Percentiles rank a stretch among this genome's conserved stretches.
Evolutionary conservation across 352 stramenopile species (phyloP).

Genomic region (Phytopythium montanum): DNA sequence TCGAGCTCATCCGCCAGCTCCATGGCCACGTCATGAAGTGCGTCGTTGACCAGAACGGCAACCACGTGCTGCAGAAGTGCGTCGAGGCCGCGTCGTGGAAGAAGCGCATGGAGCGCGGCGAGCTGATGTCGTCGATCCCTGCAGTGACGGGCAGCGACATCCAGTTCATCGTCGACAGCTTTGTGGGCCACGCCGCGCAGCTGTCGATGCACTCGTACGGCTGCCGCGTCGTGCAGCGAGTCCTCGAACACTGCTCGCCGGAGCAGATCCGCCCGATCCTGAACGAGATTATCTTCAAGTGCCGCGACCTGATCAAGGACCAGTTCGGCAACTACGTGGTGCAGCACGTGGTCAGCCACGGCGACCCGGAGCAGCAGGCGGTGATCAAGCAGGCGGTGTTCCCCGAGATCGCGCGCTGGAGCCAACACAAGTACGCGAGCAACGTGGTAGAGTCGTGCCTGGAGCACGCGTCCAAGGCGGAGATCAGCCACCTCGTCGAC

Average conservation of each 20-base stretch:
- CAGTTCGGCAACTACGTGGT: constrained; percentile 99
- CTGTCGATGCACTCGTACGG: constrained; percentile 97
- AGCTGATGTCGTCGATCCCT: background rate
- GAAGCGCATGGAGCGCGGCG: constrained; percentile 19
- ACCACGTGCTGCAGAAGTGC: constrained; percentile 99
- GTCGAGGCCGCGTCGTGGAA: constrained; percentile 89
- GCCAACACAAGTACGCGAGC: constrained; percentile 94
- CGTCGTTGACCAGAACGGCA: constrained; percentile 98
- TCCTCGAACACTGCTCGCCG: constrained; percentile 94
- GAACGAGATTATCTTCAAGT: constrained; percentile 92
- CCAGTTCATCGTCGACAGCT: constrained; percentile 97
- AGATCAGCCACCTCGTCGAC: constrained; percentile 80
- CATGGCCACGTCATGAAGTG: constrained; percentile 87
- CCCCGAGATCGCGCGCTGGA: constrained; percentile 88
- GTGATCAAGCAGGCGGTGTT: constrained; percentile 86
- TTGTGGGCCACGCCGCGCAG: constrained; percentile 88
- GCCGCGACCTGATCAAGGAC: constrained; percentile 89
- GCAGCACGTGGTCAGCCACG: constrained; percentile 97
- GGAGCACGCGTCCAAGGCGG: constrained; percentile 78
- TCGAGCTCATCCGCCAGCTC: constrained; percentile 76
- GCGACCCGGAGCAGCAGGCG: constrained; percentile 73
- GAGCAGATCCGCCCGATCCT: constrained; percentile 91
- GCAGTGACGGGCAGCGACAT: constrained; percentile 85
- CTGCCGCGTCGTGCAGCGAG: constrained; percentile 97
- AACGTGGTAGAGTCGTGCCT: constrained; percentile 96